Evolutionary conservation across 441 rosid genomes (phyloP), one percentile per base, ranked within the genome.

Genomic region (Pelargonium australe): DNA sequence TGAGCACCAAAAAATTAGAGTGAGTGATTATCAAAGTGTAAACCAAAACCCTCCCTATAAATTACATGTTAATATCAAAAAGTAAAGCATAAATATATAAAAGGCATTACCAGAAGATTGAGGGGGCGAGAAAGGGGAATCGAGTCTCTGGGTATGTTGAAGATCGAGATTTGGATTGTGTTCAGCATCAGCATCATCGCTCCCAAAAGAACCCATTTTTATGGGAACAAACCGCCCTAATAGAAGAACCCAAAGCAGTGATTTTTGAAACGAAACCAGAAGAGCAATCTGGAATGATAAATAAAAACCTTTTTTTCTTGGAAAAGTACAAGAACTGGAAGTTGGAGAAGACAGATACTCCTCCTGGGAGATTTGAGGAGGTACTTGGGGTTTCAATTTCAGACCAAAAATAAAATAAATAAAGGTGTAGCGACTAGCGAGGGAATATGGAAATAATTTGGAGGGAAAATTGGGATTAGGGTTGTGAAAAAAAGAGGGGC

Each of bases 131-230:
- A 31, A 64, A 51, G 66, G 79, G 75, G 74, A 79, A 67, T 85
- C 80, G 68, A 82, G 75, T 34, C 75, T 79, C 41, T 78, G 89
- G 14, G 85, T 74, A 17, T 80, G 71, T 40, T 68, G 23, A 16
- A 76, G 79, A 69, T 72, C 64, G 75, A 55, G 28, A 23, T 61
- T 60, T 43, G 65, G 51, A 47, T 40, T 41, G 53, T 79, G 61
- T 17, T 61, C 68, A 51, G 41, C 64, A 13, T 61, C 68, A 51
- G 41, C 64, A 13, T 41, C 73, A 13, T 7, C 64, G 43, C 64
- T 79, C 40, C 72, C 81, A 28, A 70, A 68, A 69, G 86, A 70
- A 60, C 76, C 81, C 98, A 92, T 85, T 37, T 65, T 9, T 64
- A 58, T 62, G 69, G 68, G 19, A 60, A 31, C 61, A 43, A 49